Evolutionary conservation across 2,329 filamentous ascomycete species (phyloP).

Genomic region (Hirsutella minnesotensis): DNA sequence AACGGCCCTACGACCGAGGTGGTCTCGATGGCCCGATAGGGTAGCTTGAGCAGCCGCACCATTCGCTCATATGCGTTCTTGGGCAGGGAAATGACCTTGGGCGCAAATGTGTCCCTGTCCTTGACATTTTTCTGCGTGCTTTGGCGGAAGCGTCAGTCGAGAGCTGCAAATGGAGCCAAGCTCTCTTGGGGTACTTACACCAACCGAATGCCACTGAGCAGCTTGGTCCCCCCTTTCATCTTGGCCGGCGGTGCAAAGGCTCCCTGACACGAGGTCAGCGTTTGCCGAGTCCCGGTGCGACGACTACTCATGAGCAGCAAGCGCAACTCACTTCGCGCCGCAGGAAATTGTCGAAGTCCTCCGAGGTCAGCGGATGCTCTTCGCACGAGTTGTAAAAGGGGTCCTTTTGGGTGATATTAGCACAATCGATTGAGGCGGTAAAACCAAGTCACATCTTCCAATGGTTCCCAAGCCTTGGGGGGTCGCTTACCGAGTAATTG

Average conservation of each 20-base stretch:
- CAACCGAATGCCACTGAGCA: constrained; percentile 40
- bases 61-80: constrained; percentile 40
- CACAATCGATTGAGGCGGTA: too few relatives aligned
- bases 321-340: constrained; percentile 28
- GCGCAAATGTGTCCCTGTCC: constrained; percentile 45
- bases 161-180: neutral
- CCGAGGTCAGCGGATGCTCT: constrained; percentile 36
- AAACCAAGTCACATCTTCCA: too few relatives aligned
- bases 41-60: constrained; percentile 41
- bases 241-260: constrained; percentile 35
- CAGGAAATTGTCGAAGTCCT: constrained; percentile 49
- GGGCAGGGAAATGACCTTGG: constrained; percentile 40
- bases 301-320: neutral
- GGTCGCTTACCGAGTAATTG: constrained; percentile 44
- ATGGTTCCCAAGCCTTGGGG: too few relatives aligned
- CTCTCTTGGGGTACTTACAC: constrained; percentile 30
- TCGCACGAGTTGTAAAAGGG: constrained; percentile 35
- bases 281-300: too few relatives aligned
- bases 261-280: constrained; percentile 26
- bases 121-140: constrained; percentile 45
- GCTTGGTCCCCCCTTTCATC: constrained; percentile 27
- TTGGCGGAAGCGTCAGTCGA: neutral
- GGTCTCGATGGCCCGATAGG: constrained; percentile 46
- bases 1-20: constrained; percentile 49
- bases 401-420: constrained; percentile 24